Base-by-base conservation (phyloP, 805 yeast genomes). In the Yamadazyma takamatsuzukensis region DNA sequence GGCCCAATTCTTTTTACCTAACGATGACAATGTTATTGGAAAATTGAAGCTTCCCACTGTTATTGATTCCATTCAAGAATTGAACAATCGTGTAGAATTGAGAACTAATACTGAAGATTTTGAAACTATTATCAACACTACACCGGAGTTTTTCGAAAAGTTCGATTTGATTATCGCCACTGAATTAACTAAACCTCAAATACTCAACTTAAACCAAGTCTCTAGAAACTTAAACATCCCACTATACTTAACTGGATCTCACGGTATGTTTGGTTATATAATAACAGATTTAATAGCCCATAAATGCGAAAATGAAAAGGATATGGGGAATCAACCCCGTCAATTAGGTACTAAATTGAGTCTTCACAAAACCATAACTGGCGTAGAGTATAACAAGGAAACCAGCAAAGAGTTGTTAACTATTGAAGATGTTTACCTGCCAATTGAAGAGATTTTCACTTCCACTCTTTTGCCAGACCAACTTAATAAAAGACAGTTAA, bases 181-280 rank as follows among this genome's bases (percentile, higher is more conserved):
- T 0, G 93, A 87, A 34, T 49, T 82, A 17, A 44, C 48, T 11
- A 59, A 59, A 31, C 18, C 33, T 0, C 68, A 75, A 25, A 59
- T 80, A 6, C 36, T 59, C 3, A 40, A 48, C 4, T 44, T 93
- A 27, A 85, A 87, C 49, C 46, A 44, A 0, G 54, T 70, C 21
- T 70, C 89, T 6, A 72, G 97, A 44, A 31, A 48, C 2, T 59
- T 69, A 13, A 64, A 66, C 18, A 70, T 80, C 13, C 85, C 95
- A 3, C 65, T 93, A 18, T 87, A 83, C 52, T 68, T 74, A 11
- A 61, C 84, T 1, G 81, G 80, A 0, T 51, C 78, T 2, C 82
- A 82, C 54, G 99, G 98, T 0, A 61, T 89, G 51, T 87, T 74
- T 53, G 96, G 96, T 1, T 84, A 76, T 48, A 71, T 86, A 1